These are phyloP conservation scores for Cryptococcus sp. DNA, from an alignment of 1,284 basidiomycete genomes.

Conservation along the genomic window DNA sequence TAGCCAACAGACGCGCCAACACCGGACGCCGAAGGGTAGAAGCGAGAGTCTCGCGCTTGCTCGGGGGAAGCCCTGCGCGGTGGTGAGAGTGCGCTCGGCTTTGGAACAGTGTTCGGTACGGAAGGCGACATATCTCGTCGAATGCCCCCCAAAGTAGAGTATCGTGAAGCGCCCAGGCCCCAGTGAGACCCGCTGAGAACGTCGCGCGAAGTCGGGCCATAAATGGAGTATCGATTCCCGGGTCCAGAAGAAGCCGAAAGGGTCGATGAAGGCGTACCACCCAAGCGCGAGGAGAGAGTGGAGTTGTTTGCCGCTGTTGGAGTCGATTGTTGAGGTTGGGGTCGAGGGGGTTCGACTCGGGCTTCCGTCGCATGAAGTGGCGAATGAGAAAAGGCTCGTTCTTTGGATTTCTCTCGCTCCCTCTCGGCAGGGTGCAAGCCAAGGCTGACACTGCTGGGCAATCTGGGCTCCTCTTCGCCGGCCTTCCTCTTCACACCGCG, in stretches of 20 bases:
- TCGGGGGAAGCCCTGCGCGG: slow-evolving; percentile 38
- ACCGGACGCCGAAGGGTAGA: slow-evolving; percentile 9
- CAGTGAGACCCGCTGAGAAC: slow-evolving; percentile 30
- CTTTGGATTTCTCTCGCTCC: slow-evolving; percentile 34
- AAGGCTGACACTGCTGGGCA: slow-evolving; percentile 31
- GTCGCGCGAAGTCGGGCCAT: slow-evolving; percentile 45
- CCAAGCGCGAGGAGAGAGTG: slow-evolving; percentile 3
- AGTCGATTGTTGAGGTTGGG: slow-evolving; percentile 4
- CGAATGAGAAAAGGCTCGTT: slow-evolving; percentile 34
- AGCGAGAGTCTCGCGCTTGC: slow-evolving; percentile 16
- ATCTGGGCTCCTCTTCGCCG: slow-evolving; percentile 34
- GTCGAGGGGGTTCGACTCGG: background rate
- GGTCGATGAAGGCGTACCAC: background rate
- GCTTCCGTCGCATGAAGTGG: slow-evolving; percentile 26
- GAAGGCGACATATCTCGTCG: slow-evolving; percentile 34
- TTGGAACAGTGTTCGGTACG: slow-evolving; percentile 17
- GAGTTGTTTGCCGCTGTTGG: slow-evolving; percentile 3
- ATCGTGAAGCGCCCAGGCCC: slow-evolving; percentile 27
- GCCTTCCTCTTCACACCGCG: slow-evolving; percentile 47
- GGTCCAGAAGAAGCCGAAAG: slow-evolving; percentile 5
- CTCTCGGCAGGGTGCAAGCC: slow-evolving; percentile 25
- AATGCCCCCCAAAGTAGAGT: slow-evolving; percentile 29
- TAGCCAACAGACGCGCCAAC: slow-evolving; percentile 16
- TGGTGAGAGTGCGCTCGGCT: slow-evolving; percentile 13
- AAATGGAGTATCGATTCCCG: slow-evolving; percentile 41